These are phyloP conservation scores for Eruca vesicaria DNA, from an alignment of 441 rosid genomes.

Conservation along the genomic window DNA sequence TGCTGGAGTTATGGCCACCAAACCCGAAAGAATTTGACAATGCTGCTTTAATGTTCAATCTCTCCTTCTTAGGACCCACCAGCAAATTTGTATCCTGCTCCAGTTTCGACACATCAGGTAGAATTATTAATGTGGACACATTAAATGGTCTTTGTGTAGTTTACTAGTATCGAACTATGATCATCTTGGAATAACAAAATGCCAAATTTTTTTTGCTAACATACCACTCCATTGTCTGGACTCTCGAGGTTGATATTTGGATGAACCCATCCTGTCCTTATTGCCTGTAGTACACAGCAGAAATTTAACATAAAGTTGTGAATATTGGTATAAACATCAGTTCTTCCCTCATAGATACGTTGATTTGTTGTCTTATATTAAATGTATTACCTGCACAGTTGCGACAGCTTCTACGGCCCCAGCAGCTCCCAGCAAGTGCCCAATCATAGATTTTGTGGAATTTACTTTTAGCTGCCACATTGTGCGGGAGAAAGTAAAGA, in stretches of 20 bases:
- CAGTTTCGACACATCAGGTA: background rate
- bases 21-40: slow-evolving; percentile 96
- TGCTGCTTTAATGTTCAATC: slow-evolving; percentile 77
- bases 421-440: slow-evolving; percentile 94
- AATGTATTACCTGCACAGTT: slow-evolving; percentile 65
- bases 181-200: background rate
- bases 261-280: slow-evolving; percentile 96
- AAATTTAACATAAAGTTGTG: background rate
- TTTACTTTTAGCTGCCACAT: slow-evolving; percentile 70
- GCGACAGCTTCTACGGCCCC: slow-evolving; percentile 98
- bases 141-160: background rate
- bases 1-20: slow-evolving; percentile 98
- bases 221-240: slow-evolving; percentile 87
- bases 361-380: background rate
- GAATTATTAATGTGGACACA: background rate
- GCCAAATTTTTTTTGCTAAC: slow-evolving; percentile 7
- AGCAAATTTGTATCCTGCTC: slow-evolving; percentile 71
- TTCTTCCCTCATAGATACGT: background rate
- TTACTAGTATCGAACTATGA: background rate
- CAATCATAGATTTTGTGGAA: slow-evolving; percentile 96
- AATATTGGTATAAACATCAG: background rate
- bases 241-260: slow-evolving; percentile 94
- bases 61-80: slow-evolving; percentile 92
- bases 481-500: slow-evolving; percentile 22
- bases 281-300: slow-evolving; percentile 57